Conservation (phyloP, 2,329 filamentous ascomycete genomes). For the Fonsecaea multimorphosa region DNA sequence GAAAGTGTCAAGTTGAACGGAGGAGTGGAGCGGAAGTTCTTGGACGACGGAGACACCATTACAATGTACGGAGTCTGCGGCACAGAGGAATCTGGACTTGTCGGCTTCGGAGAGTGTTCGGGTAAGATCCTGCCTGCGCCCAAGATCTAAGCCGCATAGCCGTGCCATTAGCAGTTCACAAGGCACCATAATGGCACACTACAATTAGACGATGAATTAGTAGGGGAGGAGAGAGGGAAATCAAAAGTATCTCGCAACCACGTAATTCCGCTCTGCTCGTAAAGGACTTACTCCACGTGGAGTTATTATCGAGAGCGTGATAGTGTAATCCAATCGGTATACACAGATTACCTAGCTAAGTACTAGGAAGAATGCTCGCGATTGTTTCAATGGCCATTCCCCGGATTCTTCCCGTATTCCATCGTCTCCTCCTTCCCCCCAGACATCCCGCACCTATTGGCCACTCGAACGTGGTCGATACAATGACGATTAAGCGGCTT, state of each 20-base stretch:
- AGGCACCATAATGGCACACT: not conserved
- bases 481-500: conserved; percentile 1
- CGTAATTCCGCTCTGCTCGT: conserved; percentile 2
- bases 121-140: conserved; percentile 64
- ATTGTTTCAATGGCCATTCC: not conserved
- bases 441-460: not conserved
- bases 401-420: not conserved
- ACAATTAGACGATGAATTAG: not conserved
- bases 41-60: conserved; percentile 76
- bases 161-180: not conserved
- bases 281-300: not conserved
- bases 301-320: not conserved
- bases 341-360: not conserved
- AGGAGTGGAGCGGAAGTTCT: conserved; percentile 71
- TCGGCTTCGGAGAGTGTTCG: conserved; percentile 77
- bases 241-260: not conserved
- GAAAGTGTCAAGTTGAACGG: conserved; percentile 64
- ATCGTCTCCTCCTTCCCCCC: not conserved
- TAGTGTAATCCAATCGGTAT: not conserved
- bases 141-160: conserved; percentile 26
- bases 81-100: conserved; percentile 64
- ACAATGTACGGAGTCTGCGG: conserved; percentile 71
- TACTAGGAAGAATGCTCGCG: too few relatives aligned
- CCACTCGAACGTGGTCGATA: not conserved
- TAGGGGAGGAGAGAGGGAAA: not conserved